Percentiles rank a stretch among this genome's conserved stretches.
These are phyloP conservation scores for Acanthamoeba lenticulata DNA, from an alignment of 208 protist genomes.

Conservation along the genomic window DNA sequence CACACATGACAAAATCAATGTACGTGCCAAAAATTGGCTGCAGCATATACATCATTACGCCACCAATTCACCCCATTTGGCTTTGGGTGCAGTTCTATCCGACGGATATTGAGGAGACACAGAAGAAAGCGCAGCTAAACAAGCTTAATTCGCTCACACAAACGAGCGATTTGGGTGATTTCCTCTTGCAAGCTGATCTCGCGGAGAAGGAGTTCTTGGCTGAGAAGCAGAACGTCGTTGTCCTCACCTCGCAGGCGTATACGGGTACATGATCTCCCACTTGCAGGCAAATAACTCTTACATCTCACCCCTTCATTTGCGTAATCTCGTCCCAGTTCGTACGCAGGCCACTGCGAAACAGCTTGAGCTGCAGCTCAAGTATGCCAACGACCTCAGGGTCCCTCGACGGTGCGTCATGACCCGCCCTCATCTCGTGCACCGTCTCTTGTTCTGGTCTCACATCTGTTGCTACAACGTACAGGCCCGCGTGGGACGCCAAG, in stretches of 20 bases:
- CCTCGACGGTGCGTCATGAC: background rate
- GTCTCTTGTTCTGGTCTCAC: background rate
- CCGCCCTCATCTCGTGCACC: background rate
- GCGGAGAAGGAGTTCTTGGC: constrained; percentile 80
- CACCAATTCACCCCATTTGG: background rate
- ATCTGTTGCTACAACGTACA: background rate
- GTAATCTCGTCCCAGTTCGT: background rate
- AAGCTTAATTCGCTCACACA: constrained; percentile 70
- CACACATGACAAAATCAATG: background rate
- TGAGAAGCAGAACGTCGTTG: constrained; percentile 65
- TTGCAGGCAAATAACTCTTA: background rate
- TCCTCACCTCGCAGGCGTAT: constrained; percentile 14
- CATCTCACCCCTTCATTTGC: background rate
- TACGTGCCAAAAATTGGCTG: background rate
- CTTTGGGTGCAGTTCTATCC: background rate
- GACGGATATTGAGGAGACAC: constrained; percentile 5
- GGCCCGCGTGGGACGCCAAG: constrained; percentile 70
- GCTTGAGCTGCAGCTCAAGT: constrained; percentile 52
- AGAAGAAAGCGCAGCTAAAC: background rate
- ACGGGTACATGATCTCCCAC: background rate
- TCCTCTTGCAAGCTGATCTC: constrained; percentile 78
- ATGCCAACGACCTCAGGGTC: constrained; percentile 31
- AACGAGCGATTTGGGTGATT: constrained; percentile 78
- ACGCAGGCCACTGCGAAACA: constrained; percentile 30
- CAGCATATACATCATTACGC: background rate